These are phyloP conservation scores for Cryptococcus floricola DNA, from an alignment of 1,284 basidiomycete species.

Conservation along the genomic window DNA sequence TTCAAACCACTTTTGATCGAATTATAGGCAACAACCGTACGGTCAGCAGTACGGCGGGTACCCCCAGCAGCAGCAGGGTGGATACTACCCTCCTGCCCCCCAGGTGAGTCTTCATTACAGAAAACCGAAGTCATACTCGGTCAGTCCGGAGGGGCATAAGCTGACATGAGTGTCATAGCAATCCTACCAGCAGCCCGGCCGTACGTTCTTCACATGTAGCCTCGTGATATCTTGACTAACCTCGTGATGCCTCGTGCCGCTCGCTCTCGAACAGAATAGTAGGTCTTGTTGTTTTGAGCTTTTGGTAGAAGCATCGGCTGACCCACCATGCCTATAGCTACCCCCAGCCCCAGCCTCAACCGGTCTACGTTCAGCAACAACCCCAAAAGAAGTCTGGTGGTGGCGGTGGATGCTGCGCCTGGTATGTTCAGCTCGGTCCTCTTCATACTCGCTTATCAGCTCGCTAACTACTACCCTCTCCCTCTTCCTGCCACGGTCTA, in stretches of 20 bases:
- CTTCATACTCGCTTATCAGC: background rate
- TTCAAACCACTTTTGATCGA: background rate
- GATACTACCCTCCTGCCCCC: slow-evolving; percentile 40
- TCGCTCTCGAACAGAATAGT: background rate
- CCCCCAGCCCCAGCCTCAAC: slow-evolving; percentile 45
- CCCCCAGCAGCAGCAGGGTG: slow-evolving; percentile 20
- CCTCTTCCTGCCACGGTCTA: background rate
- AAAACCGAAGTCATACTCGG: background rate
- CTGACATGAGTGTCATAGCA: slow-evolving; percentile 10
- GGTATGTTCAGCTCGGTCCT: slow-evolving; percentile 11
- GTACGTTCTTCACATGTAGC: slow-evolving; percentile 16
- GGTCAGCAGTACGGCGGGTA: slow-evolving; percentile 21
- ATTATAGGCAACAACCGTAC: slow-evolving; percentile 24
- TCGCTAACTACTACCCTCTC: background rate
- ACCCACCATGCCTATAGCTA: slow-evolving; percentile 19
- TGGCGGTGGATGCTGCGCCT: slow-evolving; percentile 35
- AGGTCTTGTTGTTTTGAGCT: background rate
- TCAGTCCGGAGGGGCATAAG: background rate
- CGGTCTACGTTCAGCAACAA: slow-evolving; percentile 42
- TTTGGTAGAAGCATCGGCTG: background rate
- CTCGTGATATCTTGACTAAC: background rate
- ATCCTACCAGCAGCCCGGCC: slow-evolving; percentile 34
- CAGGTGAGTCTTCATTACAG: slow-evolving; percentile 25
- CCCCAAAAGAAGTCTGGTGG: slow-evolving; percentile 24
- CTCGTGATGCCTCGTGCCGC: background rate